Percentiles rank a stretch among this genome's conserved stretches.
phyloP scores from a whole-genome alignment of 495 filamentous ascomycete genomes.

The Rhizodiscina lignyota region DNA sequence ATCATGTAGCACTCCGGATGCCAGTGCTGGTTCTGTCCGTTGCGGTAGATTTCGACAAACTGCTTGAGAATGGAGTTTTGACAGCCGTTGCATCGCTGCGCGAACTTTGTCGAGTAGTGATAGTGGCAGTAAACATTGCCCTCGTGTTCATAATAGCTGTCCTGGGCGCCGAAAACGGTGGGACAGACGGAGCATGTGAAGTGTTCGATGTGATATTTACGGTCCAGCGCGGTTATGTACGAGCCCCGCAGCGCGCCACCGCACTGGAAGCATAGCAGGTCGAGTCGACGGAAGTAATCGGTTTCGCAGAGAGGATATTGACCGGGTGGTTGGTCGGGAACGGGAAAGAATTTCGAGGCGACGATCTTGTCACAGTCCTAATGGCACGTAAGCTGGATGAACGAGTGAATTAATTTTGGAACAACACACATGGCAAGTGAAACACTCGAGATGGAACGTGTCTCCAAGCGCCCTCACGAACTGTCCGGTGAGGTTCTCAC shows the following conservation, averaged over 20 bases:
- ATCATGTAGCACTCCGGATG: slow-evolving; percentile 99
- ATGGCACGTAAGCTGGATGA: too few relatives aligned
- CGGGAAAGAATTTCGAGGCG: slow-evolving; percentile 95
- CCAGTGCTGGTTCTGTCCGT: slow-evolving; percentile 97
- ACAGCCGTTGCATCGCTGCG: slow-evolving; percentile 89
- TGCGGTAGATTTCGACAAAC: slow-evolving; percentile 96
- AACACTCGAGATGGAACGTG: slow-evolving; percentile 95
- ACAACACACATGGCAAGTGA: slow-evolving; percentile 76
- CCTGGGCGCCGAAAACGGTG: slow-evolving; percentile 91
- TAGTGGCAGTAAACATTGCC: slow-evolving; percentile 96
- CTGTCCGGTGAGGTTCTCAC: slow-evolving; percentile 71
- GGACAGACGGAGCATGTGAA: slow-evolving; percentile 97
- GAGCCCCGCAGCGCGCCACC: slow-evolving; percentile 88
- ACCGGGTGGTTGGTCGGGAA: slow-evolving; percentile 70
- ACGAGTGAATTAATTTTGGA: neutral
- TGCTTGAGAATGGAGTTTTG: slow-evolving; percentile 98
- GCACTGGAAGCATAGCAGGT: slow-evolving; percentile 81
- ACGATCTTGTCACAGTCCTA: slow-evolving; percentile 95
- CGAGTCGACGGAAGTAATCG: slow-evolving; percentile 89
- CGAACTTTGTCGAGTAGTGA: slow-evolving; percentile 96
- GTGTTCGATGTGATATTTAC: slow-evolving; percentile 98
- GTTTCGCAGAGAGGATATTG: slow-evolving; percentile 97
- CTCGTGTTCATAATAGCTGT: slow-evolving; percentile 98
- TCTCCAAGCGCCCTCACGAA: slow-evolving; percentile 86
- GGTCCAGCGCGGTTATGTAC: slow-evolving; percentile 94